Evolutionary conservation across 129 eudicot species (phyloP), one percentile per base, ranked within the genome.

Genomic region (Sambucus nigra): DNA sequence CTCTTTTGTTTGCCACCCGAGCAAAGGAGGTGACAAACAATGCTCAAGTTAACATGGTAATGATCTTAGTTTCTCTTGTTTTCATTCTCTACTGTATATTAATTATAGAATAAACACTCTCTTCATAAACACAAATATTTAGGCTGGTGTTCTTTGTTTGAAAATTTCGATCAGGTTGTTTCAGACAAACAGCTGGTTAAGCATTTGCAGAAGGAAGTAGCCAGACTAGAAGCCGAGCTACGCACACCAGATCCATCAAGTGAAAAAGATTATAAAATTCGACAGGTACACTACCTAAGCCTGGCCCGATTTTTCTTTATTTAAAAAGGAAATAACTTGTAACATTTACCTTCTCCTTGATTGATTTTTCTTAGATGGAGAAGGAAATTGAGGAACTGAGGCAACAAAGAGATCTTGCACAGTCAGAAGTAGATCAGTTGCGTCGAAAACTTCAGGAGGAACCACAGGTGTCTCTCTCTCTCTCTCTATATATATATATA

Each of bases 1-100:
- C 99, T 16, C 96, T 92, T 18, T 75, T 65, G 54, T 92, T 92
- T 71, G 99, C 99, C 53, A 82, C 91, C 42, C 79, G 99, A 20
- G 99, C 99, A 27, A 92, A 92, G 81, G 96, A 92, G 80, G 99
- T 92, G 32, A 92, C 96, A 16, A 92, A 86, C 57, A 92, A 83
- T 46, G 99, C 99, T 23, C 94, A 86, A 82, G 92, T 92, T 58
- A 92, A 92, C 82, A 86, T 86, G 96, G 96, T 91, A 89, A 49
- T 13, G 13, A 54, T 25, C 15, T 28, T 42, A 51, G 21, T 19
- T 51, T 46, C 16, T 13, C 35, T 22, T 6, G 3, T 25, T 13
- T 27, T 7, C 14, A 26, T n/a, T n/a, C n/a, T 4, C 2, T 21
- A 40, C n/a, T n/a, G 52, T n/a, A n/a, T n/a, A n/a, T n/a, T n/a